A percentile compares a stretch with the other conserved stretches of the same genome.
These are phyloP conservation scores for Phoenix dactylifera DNA, from an alignment of 176 grass and related monocot genomes.

Conservation along the genomic window DNA sequence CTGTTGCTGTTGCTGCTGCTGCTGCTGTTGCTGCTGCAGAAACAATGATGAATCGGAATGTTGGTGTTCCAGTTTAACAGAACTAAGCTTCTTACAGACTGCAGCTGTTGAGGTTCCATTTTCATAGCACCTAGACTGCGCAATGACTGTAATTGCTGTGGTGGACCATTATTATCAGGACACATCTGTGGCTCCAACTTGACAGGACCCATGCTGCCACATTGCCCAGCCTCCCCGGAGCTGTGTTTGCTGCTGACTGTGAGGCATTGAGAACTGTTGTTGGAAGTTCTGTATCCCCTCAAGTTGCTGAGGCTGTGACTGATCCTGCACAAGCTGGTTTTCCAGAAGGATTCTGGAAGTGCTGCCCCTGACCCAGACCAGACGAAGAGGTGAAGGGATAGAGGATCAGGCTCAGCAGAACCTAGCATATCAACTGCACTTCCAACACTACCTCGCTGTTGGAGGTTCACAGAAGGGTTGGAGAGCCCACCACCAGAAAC, in stretches of 20 bases:
- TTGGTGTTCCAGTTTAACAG: slow-evolving; percentile 29
- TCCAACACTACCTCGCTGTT: neutral
- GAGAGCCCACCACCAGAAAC: slow-evolving; percentile 5
- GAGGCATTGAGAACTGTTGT: slow-evolving; percentile 10
- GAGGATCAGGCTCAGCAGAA: slow-evolving; percentile 1
- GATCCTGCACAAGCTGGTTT: neutral
- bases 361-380: slow-evolving; percentile 3
- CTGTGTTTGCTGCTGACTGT: slow-evolving; percentile 17
- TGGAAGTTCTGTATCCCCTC: slow-evolving; percentile 23
- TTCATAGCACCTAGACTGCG: slow-evolving; percentile 14
- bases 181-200: slow-evolving; percentile 28
- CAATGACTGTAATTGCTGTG: slow-evolving; percentile 4
- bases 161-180: slow-evolving; percentile 6
- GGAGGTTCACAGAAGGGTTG: neutral
- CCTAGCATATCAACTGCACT: slow-evolving; percentile 7
- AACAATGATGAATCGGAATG: slow-evolving; percentile 25
- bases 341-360: neutral
- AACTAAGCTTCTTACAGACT: slow-evolving; percentile 2
- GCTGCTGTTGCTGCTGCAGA: slow-evolving; percentile 16
- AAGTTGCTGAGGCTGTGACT: slow-evolving; percentile 9
- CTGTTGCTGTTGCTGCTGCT: slow-evolving; percentile 11
- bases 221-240: slow-evolving; percentile 20
- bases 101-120: slow-evolving; percentile 10
- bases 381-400: neutral
- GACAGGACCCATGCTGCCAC: slow-evolving; percentile 12